phyloP scores from a whole-genome alignment of 2,329 filamentous ascomycete species.

The Chalaropsis ovoidea region DNA sequence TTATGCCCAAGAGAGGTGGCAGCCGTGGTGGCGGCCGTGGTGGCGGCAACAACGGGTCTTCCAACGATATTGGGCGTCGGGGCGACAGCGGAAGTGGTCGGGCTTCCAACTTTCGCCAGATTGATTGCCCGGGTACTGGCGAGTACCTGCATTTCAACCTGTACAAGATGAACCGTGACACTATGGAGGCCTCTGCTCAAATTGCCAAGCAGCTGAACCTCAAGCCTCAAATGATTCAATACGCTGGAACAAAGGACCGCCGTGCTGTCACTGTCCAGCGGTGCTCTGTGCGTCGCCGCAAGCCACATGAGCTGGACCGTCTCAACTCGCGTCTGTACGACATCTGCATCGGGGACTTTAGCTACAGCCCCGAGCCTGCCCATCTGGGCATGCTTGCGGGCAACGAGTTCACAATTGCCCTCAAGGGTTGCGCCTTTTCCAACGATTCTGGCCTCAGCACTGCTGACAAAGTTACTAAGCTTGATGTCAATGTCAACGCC shows the following conservation, averaged over 20 bases:
- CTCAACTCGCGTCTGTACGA: constrained; percentile 55
- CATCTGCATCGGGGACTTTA: constrained; percentile 67
- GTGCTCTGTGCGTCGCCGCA: constrained; percentile 51
- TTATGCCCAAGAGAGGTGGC: constrained; percentile 41
- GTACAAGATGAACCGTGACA: constrained; percentile 95
- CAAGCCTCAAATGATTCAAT: constrained; percentile 62
- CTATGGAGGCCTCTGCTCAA: constrained; percentile 77
- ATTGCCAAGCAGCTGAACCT: constrained; percentile 64
- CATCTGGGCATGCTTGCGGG: constrained; percentile 75
- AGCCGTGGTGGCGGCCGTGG: constrained; percentile 6
- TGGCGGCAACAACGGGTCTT: constrained; percentile 23
- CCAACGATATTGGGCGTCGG: constrained; percentile 22
- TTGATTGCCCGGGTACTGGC: constrained; percentile 38
- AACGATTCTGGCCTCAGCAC: constrained; percentile 27
- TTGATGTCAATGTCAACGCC: constrained; percentile 39
- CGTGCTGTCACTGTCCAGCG: constrained; percentile 78
- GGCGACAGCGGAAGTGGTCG: constrained; percentile 21
- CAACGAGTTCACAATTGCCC: constrained; percentile 86
- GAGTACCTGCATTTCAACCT: constrained; percentile 83
- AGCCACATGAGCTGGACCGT: constrained; percentile 50
- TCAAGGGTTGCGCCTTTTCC: constrained; percentile 59
- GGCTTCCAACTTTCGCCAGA: constrained; percentile 14
- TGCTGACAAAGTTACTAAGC: constrained; percentile 30
- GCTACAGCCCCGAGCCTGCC: constrained; percentile 60
- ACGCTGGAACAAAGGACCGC: constrained; percentile 82